Base-by-base conservation (phyloP, 1,139 yeast species). In the Pichia sp. region DNA sequence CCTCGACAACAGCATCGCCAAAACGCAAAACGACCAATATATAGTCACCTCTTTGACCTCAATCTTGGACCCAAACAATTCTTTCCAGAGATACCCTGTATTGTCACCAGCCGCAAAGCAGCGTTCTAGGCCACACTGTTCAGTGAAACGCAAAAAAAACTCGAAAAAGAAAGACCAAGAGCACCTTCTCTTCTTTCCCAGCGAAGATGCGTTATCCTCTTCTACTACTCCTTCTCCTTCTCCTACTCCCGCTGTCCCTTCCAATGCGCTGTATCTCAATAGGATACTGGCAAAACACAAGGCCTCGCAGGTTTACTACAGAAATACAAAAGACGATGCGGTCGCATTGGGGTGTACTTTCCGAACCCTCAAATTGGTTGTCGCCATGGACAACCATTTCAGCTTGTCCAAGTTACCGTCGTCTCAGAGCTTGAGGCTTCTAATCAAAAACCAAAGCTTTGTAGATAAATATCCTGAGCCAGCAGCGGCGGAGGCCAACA, bases 301-400 rank as follows among this genome's bases (percentile, higher is more conserved):
- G 16, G 41, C 41, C 16, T 36, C 16, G 13, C 41, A 36, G 16
- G 41, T 36, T n/a, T 36, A 36, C 16, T 36, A 36, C 41, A 36
- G 16, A 36, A 36, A 36, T 15, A 11, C 16, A 6, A n/a, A n/a
- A 10, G 16, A 36, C 8, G 41, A 36, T n/a, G 41, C 41, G 8
- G 16, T 36, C 16, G n/a, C n/a, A 10, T 13, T 50, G 13, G 47
- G 41, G 29, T 44, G 45, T n/a, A 29, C 16, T 7, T n/a, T 43
- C 29, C 30, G 40, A 16, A 46, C 49, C 15, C 40, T 50, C 19
- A 46, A 42, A 19, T 15, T 51, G 16, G 42, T 51, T 15, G 16
- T 40, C n/a, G 19, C 45, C 19, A 40, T 51, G 46, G 53, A 51
- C 36, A 45, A 46, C 36, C 16, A 36, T 26, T 51, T 31, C n/a